phyloP scores from a whole-genome alignment of 1,284 basidiomycete species.

The Takashimella tepidaria region DNA sequence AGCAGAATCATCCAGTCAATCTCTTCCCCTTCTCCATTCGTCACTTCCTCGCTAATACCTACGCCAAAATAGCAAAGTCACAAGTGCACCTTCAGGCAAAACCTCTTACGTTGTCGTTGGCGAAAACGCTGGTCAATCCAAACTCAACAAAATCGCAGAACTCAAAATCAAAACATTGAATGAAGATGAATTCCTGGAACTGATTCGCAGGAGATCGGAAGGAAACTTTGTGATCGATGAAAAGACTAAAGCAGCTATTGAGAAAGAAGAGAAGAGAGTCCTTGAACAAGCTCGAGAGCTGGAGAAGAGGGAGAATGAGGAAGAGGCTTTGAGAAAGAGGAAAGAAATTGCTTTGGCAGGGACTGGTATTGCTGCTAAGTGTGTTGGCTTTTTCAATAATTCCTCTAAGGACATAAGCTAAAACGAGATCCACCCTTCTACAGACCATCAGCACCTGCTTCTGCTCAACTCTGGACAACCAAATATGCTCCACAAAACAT shows the following conservation, averaged over 20 bases:
- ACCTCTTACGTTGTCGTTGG: conserved; percentile 89
- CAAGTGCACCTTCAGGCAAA: conserved; percentile 78
- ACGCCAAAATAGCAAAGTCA: conserved; percentile 63
- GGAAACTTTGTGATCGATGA: conserved; percentile 58
- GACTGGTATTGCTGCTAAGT: conserved; percentile 43
- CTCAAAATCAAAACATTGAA: conserved; percentile 67
- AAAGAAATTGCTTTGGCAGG: conserved; percentile 49
- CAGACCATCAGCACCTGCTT: conserved; percentile 49
- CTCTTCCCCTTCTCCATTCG: neutral
- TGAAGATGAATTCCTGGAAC: conserved; percentile 81
- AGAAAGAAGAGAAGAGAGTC: conserved; percentile 62
- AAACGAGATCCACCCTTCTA: too few species aligned
- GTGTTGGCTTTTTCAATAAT: conserved; percentile 14
- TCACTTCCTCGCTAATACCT: neutral
- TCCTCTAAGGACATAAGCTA: too few species aligned
- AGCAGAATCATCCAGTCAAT: conserved; percentile 33
- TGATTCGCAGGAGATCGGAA: conserved; percentile 63
- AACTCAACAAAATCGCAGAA: conserved; percentile 78
- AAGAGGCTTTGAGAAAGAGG: conserved; percentile 64
- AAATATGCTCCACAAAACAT: conserved; percentile 84
- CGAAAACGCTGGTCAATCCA: conserved; percentile 78
- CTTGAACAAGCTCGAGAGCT: conserved; percentile 64
- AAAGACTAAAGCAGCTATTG: conserved; percentile 57
- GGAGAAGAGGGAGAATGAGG: conserved; percentile 57
- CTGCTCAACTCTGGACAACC: conserved; percentile 82